Conservation (phyloP, 2,329 filamentous ascomycete genomes). For the Colletotrichum sp. region DNA sequence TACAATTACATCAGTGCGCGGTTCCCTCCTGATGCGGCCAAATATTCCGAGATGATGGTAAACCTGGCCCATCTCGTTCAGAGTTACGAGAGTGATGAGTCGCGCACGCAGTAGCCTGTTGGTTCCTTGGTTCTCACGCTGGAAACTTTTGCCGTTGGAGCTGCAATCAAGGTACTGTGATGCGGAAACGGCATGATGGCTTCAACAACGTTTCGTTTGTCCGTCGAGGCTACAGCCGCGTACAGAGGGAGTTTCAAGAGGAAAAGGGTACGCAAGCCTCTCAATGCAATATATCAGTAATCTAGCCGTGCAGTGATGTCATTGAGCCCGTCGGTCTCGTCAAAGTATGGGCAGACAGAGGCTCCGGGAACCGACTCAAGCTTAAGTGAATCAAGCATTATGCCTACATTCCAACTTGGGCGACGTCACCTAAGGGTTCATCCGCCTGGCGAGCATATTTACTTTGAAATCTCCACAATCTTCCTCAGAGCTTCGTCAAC, state of each 20-base stretch:
- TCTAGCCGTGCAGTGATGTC: not conserved
- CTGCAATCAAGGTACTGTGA: not conserved
- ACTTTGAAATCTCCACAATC: constrained; percentile 27
- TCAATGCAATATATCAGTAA: not conserved
- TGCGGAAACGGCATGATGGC: not conserved
- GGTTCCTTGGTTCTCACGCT: not conserved
- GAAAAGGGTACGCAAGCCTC: not conserved
- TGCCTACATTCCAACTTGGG: not conserved
- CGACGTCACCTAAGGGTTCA: not conserved
- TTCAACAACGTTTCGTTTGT: not conserved
- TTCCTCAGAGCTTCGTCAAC: constrained; percentile 61
- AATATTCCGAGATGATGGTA: constrained; percentile 46
- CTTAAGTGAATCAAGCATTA: not conserved
- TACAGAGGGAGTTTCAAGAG: not conserved
- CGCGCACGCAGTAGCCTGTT: not conserved
- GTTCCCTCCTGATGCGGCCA: constrained; percentile 48
- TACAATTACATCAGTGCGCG: constrained; percentile 56
- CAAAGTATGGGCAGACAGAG: not conserved
- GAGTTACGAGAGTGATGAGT: not conserved
- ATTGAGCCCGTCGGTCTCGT: not conserved
- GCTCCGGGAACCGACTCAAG: not conserved
- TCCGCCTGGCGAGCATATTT: not conserved
- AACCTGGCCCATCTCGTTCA: constrained; percentile 34
- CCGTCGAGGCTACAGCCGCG: not conserved
- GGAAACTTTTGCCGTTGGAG: not conserved